phyloP scores from a whole-genome alignment of 179 eudicot genomes.

The Beta macrorhiza region DNA sequence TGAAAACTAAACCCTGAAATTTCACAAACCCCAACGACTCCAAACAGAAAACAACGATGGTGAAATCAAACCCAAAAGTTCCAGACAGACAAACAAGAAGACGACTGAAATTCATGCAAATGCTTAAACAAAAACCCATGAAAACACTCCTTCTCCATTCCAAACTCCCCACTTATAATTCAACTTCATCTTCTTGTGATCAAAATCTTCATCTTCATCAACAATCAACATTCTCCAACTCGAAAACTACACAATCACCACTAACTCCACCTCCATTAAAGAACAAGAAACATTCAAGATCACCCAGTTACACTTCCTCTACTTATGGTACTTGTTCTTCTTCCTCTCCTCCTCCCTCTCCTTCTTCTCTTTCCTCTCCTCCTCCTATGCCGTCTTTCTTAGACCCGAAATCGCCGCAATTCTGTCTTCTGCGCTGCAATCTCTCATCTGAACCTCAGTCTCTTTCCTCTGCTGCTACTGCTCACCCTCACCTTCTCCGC shows the following conservation, averaged over 20 bases:
- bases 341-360: neutral
- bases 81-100: neutral
- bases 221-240: neutral
- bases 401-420: neutral
- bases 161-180: neutral
- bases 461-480: too few species aligned
- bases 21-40: too few species aligned
- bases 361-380: neutral
- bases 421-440: neutral
- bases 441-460: too few species aligned
- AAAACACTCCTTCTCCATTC: conserved; percentile 11
- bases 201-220: neutral
- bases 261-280: neutral
- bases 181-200: neutral
- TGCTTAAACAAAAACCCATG: neutral
- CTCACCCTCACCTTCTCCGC: neutral
- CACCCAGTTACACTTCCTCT: neutral
- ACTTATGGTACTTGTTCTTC: conserved; percentile 1
- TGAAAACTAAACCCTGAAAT: too few species aligned
- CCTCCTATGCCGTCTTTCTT: neutral
- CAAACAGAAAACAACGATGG: conserved; percentile 15
- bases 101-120: neutral
- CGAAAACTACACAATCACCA: neutral
- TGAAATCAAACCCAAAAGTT: conserved; percentile 17
- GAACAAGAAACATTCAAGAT: neutral